Base-by-base conservation (phyloP, 2,329 filamentous ascomycete species). In the Clarireedia sp. region DNA sequence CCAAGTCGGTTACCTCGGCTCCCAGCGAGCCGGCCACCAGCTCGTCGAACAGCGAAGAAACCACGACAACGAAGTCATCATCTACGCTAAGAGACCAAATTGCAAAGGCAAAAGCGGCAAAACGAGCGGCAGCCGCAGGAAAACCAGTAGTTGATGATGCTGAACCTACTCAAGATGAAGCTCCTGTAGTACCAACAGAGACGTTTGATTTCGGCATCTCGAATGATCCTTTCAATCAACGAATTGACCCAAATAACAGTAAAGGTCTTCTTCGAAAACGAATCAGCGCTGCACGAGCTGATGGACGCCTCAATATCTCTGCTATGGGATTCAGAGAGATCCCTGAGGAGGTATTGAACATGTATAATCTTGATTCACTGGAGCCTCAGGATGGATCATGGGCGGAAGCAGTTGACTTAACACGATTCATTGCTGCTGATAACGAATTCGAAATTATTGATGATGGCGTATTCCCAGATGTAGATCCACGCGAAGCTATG, bases 341-440 rank as follows among this genome's bases (percentile, higher is more conserved):
- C 3, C 94, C 94, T 0, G 71, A 80, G 1, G 89, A 95, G 66
- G 87, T 97, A 0, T 74, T 95, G 72, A 82, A 84, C 54, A 97
- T 97, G 91, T 97, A 96, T 68, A 87, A 90, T 63, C 76, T 89
- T 17, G 84, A 90, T 52, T 78, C 80, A 1, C 78, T 83, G 54
- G 81, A 85, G 38, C 76, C 75, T 12, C 74, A 79, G 21, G 82
- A 79, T 37, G 80, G 83, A 10, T 82, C 85, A 36, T 97, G 94
- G 94, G 90, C 90, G 2, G 92, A 97, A 70, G 86, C 87, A 57
- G 89, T 97, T 10, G 92, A 97, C 67, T 73, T 97, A 46, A 87
- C 85, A 0, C 83, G 87, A 58, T 83, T 97, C 49, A 82, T 94
- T 60, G 90, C 88, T 5, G 90, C 92, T 8, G 90, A 96, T 66